Conservation (phyloP, 768 basidiomycete species). For the Tephrocybe sp. region DNA sequence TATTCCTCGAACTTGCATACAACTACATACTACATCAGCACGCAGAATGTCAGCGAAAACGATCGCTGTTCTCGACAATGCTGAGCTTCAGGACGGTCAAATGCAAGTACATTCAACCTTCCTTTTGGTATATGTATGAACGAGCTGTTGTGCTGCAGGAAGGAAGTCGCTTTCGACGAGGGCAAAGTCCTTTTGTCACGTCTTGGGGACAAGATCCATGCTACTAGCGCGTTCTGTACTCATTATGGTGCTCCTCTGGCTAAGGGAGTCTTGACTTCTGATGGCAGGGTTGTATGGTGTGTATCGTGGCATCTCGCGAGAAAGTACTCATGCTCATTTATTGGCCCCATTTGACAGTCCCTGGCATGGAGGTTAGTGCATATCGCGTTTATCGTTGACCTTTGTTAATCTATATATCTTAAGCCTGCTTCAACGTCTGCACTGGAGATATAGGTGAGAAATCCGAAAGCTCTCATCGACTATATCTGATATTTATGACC, state of each 20-base stretch:
- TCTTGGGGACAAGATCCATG: constrained; percentile 71
- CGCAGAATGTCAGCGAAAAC: constrained; percentile 48
- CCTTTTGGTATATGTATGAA: not conserved
- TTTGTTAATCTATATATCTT: not conserved
- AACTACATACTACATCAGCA: constrained; percentile 9
- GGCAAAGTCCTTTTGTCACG: constrained; percentile 79
- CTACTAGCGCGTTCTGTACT: constrained; percentile 84
- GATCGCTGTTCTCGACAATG: constrained; percentile 55
- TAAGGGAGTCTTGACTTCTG: constrained; percentile 77
- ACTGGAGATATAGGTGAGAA: constrained; percentile 75
- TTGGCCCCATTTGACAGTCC: constrained; percentile 44
- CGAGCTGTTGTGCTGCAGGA: constrained; percentile 45
- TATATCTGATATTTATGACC: constrained; percentile 1
- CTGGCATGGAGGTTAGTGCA: constrained; percentile 78
- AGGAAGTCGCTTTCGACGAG: constrained; percentile 76
- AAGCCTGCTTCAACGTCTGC: constrained; percentile 87
- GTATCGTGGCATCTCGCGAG: not conserved
- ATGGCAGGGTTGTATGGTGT: constrained; percentile 82
- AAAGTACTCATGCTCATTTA: not conserved
- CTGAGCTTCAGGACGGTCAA: constrained; percentile 64
- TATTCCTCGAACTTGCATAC: constrained; percentile 3
- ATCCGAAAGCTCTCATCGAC: constrained; percentile 12
- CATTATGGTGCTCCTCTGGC: constrained; percentile 89
- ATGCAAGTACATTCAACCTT: constrained; percentile 38
- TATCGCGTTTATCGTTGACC: not conserved